Conservation (phyloP, 2,329 filamentous ascomycete species). For the Rutstroemia sp. region DNA sequence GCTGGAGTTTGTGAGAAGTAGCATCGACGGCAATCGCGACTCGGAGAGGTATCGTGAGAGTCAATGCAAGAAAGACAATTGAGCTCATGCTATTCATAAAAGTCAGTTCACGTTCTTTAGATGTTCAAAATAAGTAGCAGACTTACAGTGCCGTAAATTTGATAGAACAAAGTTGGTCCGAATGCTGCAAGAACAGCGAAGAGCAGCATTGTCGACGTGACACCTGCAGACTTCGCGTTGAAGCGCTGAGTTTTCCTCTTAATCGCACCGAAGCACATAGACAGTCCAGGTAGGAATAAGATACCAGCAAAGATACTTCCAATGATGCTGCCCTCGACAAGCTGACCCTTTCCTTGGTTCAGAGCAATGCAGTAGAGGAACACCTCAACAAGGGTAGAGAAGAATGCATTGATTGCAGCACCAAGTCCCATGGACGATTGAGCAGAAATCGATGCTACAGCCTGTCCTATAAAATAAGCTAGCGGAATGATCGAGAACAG, state of each 20-base stretch:
- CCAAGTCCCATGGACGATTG: constrained; percentile 98
- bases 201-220: constrained; percentile 94
- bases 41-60: constrained; percentile 31
- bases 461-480: constrained; percentile 97
- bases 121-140: background rate
- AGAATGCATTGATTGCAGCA: constrained; percentile 95
- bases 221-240: constrained; percentile 91
- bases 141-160: constrained; percentile 86
- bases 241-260: constrained; percentile 98
- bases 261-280: constrained; percentile 97
- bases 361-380: constrained; percentile 95
- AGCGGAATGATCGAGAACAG: constrained; percentile 90
- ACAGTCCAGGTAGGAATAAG: constrained; percentile 85
- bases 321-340: constrained; percentile 95
- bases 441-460: constrained; percentile 94
- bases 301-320: constrained; percentile 98
- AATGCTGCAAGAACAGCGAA: constrained; percentile 96
- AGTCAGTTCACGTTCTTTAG: constrained; percentile 29
- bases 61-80: constrained; percentile 66
- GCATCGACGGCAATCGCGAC: constrained; percentile 79
- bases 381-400: constrained; percentile 94
- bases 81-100: constrained; percentile 65
- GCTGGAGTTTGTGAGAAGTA: constrained; percentile 87
- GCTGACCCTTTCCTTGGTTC: constrained; percentile 80
- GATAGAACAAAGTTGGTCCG: constrained; percentile 92